A percentile compares a stretch with the other conserved stretches of the same genome.
phyloP scores from a whole-genome alignment of 805 yeast genomes.

The Wickerhamiella shivajii region DNA sequence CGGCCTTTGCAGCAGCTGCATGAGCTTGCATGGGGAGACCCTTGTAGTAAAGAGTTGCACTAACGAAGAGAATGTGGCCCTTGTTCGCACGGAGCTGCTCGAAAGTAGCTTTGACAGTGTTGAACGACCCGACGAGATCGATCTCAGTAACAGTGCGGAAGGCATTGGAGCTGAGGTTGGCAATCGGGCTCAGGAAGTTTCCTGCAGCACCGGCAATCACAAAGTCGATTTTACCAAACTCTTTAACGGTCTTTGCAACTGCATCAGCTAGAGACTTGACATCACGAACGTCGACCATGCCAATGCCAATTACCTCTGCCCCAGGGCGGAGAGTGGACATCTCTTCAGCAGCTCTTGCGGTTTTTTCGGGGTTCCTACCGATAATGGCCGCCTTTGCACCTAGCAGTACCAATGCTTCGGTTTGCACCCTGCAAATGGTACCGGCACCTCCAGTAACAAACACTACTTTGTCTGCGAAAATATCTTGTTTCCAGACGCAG shows the following conservation, averaged over 20 bases:
- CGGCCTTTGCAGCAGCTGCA: slow-evolving; percentile 93
- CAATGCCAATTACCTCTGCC: slow-evolving; percentile 54
- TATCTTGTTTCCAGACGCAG: slow-evolving; percentile 34
- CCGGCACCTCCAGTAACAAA: slow-evolving; percentile 96
- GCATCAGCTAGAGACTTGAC: slow-evolving; percentile 46
- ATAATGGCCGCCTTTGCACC: slow-evolving; percentile 82
- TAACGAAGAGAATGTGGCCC: slow-evolving; percentile 64
- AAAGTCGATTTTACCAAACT: slow-evolving; percentile 67
- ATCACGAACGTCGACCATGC: slow-evolving; percentile 66
- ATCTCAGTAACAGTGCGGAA: slow-evolving; percentile 78
- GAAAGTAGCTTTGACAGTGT: slow-evolving; percentile 73
- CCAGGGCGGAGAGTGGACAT: slow-evolving; percentile 43
- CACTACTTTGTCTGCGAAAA: slow-evolving; percentile 73
- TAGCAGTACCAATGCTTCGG: slow-evolving; percentile 64
- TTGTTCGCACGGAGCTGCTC: slow-evolving; percentile 46
- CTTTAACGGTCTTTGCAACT: slow-evolving; percentile 45
- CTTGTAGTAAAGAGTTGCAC: slow-evolving; percentile 79
- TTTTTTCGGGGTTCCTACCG: slow-evolving; percentile 60
- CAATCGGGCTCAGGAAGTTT: slow-evolving; percentile 70
- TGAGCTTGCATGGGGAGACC: slow-evolving; percentile 85
- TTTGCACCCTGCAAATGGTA: slow-evolving; percentile 82
- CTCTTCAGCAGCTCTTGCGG: slow-evolving; percentile 53
- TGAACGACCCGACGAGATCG: slow-evolving; percentile 77
- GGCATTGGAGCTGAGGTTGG: slow-evolving; percentile 67
- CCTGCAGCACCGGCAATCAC: slow-evolving; percentile 97